A percentile compares a stretch with the other conserved stretches of the same genome.
These are phyloP conservation scores for Vigna reflexopilosa DNA, from an alignment of 306 rosid genomes.

Conservation along the genomic window DNA sequence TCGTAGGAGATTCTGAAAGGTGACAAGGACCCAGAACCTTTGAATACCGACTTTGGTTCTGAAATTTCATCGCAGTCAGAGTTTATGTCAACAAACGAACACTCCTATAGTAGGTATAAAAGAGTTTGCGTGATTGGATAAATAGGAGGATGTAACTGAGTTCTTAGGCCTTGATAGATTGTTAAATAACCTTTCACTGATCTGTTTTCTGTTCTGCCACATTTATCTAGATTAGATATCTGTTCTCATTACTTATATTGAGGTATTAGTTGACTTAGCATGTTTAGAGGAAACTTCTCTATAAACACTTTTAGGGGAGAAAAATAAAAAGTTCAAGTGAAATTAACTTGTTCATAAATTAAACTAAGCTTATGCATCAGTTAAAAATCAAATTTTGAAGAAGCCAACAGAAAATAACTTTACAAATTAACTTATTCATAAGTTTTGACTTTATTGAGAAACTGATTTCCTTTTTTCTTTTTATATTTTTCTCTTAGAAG, in stretches of 20 bases:
- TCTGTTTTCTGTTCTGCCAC: conserved; percentile 27
- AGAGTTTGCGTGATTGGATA: conserved; percentile 33
- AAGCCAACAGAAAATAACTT: no score
- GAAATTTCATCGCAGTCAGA: conserved; percentile 72
- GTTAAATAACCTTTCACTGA: conserved; percentile 28
- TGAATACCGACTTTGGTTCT: conserved; percentile 62
- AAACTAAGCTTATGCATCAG: no score
- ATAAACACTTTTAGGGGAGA: no score
- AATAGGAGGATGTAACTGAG: conserved; percentile 16
- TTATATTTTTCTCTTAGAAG: no score
- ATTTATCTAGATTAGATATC: conserved; percentile 10
- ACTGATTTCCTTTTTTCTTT: no score
- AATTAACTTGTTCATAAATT: no score
- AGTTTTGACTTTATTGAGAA: no score
- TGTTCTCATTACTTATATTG: conserved; percentile 33
- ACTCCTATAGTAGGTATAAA: conserved; percentile 51
- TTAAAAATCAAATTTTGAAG: no score
- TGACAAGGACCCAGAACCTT: conserved; percentile 55
- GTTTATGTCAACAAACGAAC: conserved; percentile 65
- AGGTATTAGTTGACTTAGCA: conserved; percentile 6
- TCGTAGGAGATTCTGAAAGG: conserved; percentile 67
- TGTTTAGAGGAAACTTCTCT: no score
- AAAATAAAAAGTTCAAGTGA: no score
- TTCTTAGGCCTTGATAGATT: conserved; percentile 17
- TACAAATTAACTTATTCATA: no score